Base-by-base conservation (phyloP, 2,329 filamentous ascomycete species). In the Fusarium subtropicale region DNA sequence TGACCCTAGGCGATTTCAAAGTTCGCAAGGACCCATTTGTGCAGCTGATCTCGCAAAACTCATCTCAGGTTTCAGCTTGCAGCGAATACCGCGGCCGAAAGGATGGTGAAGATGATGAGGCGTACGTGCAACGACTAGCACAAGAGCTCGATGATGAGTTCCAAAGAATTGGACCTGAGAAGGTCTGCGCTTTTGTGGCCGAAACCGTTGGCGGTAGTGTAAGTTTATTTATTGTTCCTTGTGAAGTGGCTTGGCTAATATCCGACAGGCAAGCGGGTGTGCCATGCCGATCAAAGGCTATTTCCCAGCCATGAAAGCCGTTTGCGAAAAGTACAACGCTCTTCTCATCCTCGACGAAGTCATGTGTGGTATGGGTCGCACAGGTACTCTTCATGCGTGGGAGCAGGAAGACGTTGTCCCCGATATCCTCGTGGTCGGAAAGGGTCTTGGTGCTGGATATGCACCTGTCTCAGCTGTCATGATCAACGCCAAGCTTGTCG, bases 341-440 rank as follows among this genome's bases (percentile, higher is more conserved):
- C 80, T 90, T 3, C 79, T 89, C 7, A 81, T 87, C n/a, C 66
- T 87, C 0, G 86, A 88, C 57, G 85, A 88, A 75, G 85, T 93
- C 62, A 93, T 93, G 90, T 90, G 86, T 51, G 90, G 90, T 12
- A 87, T 87, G 78, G 89, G 89, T 5, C 84, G 89, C 5, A 85
- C 83, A 0, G 89, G 88, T 0, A 86, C 82, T 8, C 77, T 91
- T 69, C 86, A 92, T 77, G 87, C 88, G 0, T 91, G 87, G 85
- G 82, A 91, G 72, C 84, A 89, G 47, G 85, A 90, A 81, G 81
- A n/a, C 5, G 69, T 84, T 0, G 69, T 74, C 12, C 90, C 90
- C 0, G 90, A 93, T 71, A 84, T 93, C 3, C 86, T 90, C 73
- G 87, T 88, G 0, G 79, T 91, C 12, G 91, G 87, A 0, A 93